Base-by-base conservation (phyloP, 2,329 filamentous ascomycete genomes). In the Cladosporium sp. region DNA sequence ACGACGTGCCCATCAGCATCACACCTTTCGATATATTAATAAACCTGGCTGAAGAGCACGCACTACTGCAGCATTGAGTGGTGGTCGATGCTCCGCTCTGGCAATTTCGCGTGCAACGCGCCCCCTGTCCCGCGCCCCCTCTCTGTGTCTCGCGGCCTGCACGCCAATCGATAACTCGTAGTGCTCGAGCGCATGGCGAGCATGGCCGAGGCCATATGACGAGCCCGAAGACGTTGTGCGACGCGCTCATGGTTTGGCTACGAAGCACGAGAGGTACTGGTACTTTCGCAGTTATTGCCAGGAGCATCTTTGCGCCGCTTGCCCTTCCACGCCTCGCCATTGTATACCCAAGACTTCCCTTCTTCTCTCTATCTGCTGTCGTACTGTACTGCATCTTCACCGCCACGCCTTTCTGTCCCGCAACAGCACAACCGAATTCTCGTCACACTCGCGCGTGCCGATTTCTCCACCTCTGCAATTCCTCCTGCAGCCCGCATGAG, bases 401-500 rank as follows among this genome's bases (percentile, higher is more conserved):
- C 32, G 32, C 32, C 32, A 16, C 15, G 32, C 13, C 15, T 15
- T 35, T n/a, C n/a, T 8, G 32, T 7, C 32, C 13, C 12, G n/a
- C 22, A 9, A 4, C 22, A 27, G 22, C 32, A 35, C 13, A 35
- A n/a, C n/a, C 32, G 32, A 48, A 40, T 35, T 22, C 36, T 48
- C 45, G 27, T 40, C 45, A 48, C 16, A 35, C 45, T 36, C 36
- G 43, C 35, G 29, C n/a, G n/a, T 25, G 30, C 41, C 29, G 41
- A 43, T 9, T 27, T 40, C 45, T 48, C 45, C 45, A 40, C 20
- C 30, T 27, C 43, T 32, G 43, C 43, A 25, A 4, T 27, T 27
- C 13, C 43, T 47, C 56, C 57, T 59, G 57, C 55, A 57, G 43
- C 33, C 30, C 50, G 55, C 57, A 58, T 57, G 53, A 55, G 53